phyloP scores from a whole-genome alignment of 352 stramenopile genomes.

The Phytopythium sindhum region DNA sequence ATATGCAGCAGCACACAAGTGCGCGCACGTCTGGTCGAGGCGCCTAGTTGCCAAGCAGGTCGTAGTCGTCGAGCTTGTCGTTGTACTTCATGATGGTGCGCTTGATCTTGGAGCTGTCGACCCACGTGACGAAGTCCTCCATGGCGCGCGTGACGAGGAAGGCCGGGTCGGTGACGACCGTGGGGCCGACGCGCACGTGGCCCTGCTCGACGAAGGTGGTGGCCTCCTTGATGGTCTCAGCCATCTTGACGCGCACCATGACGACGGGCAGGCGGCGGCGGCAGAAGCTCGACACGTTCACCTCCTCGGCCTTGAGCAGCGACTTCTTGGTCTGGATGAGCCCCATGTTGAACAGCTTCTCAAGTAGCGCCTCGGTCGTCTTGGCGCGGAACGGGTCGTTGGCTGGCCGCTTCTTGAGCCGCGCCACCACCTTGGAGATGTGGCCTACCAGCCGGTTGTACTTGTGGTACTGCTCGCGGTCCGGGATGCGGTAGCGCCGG shows the following conservation, averaged over 20 bases:
- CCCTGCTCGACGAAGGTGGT: constrained; percentile 97
- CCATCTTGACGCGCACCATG: constrained; percentile 99
- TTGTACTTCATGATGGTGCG: constrained; percentile 98
- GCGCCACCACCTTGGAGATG: constrained; percentile 91
- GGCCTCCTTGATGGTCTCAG: constrained; percentile 97
- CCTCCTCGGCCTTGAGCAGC: constrained; percentile 95
- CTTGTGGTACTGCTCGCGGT: constrained; percentile 98
- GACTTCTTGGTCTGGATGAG: constrained; percentile 97
- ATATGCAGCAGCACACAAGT: neutral
- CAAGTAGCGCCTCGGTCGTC: constrained; percentile 94
- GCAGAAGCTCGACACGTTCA: constrained; percentile 95
- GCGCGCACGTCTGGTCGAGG: neutral
- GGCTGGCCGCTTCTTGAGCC: constrained; percentile 94
- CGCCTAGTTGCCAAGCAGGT: constrained; percentile 94
- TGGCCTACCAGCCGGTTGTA: constrained; percentile 98
- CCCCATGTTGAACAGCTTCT: constrained; percentile 98
- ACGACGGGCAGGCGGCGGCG: constrained; percentile 96
- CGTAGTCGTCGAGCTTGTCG: constrained; percentile 99
- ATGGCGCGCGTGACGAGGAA: constrained; percentile 97
- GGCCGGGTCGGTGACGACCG: constrained; percentile 93
- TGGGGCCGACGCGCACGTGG: constrained; percentile 93
- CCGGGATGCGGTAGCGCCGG: constrained; percentile 96
- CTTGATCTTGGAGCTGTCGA: constrained; percentile 97
- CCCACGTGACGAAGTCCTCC: constrained; percentile 99
- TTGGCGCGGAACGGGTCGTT: constrained; percentile 97